phyloP scores from a whole-genome alignment of 306 rosid species.

The Cicer arietinum region DNA sequence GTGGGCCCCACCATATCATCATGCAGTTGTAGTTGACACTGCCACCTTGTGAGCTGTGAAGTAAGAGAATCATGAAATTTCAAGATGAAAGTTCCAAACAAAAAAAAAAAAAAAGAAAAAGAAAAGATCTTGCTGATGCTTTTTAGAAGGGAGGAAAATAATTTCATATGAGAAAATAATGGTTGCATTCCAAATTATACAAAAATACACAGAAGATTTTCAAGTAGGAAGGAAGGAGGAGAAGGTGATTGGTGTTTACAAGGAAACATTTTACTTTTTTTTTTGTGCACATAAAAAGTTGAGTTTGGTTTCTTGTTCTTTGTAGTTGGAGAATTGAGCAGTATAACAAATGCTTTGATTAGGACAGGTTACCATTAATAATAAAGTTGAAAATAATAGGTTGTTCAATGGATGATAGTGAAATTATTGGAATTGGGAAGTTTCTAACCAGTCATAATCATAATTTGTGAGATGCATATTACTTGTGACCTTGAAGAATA shows the following conservation, averaged over 20 bases:
- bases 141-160: constrained; percentile 27
- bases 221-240: constrained; percentile 31
- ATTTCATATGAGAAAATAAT: constrained; percentile 25
- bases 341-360: constrained; percentile 23
- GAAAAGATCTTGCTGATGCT: constrained; percentile 38
- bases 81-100: background rate
- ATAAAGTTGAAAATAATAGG: constrained; percentile 36
- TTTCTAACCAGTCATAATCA: constrained; percentile 36
- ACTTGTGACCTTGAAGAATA: background rate
- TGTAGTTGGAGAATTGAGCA: constrained; percentile 30
- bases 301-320: constrained; percentile 43
- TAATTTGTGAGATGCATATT: background rate
- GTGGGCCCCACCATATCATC: constrained; percentile 1
- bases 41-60: background rate
- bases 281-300: constrained; percentile 43
- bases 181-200: constrained; percentile 31
- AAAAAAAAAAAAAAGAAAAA: background rate
- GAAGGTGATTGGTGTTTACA: constrained; percentile 7
- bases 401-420: constrained; percentile 17
- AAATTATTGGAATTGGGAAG: constrained; percentile 37
- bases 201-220: constrained; percentile 31
- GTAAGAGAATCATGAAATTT: constrained; percentile 32
- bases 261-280: constrained; percentile 35
- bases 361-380: constrained; percentile 31
- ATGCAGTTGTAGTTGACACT: constrained; percentile 23